phyloP scores from a whole-genome alignment of 805 yeast species.

The Kodamaea jinghongensis region DNA sequence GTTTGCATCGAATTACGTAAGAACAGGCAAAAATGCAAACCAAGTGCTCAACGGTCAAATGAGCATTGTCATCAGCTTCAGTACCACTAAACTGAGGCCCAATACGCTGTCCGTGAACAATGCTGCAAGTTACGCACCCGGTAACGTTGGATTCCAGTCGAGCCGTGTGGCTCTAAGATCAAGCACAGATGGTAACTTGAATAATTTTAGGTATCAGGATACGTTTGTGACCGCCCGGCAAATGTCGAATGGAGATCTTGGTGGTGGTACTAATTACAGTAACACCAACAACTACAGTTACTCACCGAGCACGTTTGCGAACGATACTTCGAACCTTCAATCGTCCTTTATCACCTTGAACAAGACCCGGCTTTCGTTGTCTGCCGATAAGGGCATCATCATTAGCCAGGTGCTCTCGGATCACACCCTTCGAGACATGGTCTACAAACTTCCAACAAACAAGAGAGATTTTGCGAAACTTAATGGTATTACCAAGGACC shows the following conservation, averaged over 20 bases:
- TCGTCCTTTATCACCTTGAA: conserved; percentile 24
- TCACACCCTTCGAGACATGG: conserved; percentile 50
- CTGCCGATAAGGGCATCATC: conserved; percentile 37
- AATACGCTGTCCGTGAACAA: neutral
- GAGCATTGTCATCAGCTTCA: conserved; percentile 53
- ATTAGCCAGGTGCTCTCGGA: conserved; percentile 24
- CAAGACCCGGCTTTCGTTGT: conserved; percentile 40
- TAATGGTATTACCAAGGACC: conserved; percentile 32
- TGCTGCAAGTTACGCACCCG: neutral
- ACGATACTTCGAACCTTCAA: conserved; percentile 11
- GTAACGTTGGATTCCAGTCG: neutral
- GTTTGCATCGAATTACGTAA: conserved; percentile 74
- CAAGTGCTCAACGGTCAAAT: conserved; percentile 44
- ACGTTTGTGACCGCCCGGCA: conserved; percentile 26
- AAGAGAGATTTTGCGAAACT: conserved; percentile 44
- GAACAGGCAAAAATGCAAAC: conserved; percentile 55
- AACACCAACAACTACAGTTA: neutral
- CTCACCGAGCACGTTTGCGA: neutral
- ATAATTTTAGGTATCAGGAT: conserved; percentile 19
- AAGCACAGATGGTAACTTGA: conserved; percentile 10
- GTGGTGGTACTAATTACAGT: conserved; percentile 4
- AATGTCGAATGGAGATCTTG: conserved; percentile 12
- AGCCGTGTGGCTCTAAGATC: conserved; percentile 3
- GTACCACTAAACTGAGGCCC: conserved; percentile 19
- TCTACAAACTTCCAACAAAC: conserved; percentile 50